A percentile compares a stretch with the other conserved stretches of the same genome.
Conservation (phyloP, 2,329 filamentous ascomycete species). For the Alternaria brassicicola region DNA sequence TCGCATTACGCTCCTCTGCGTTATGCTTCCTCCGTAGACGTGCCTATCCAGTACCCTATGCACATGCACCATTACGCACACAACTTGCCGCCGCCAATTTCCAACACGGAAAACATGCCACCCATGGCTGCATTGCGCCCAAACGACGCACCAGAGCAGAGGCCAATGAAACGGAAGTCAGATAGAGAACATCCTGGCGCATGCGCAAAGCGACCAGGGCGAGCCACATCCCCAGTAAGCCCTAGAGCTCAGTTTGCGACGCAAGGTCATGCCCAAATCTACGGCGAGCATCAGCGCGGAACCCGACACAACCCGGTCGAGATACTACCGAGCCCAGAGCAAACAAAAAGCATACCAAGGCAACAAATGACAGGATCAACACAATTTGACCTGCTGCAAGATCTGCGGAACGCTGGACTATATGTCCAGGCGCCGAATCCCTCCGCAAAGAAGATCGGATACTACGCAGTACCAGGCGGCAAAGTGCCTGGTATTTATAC, state of each 20-base stretch:
- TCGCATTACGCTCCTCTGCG: background rate
- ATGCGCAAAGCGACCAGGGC: background rate
- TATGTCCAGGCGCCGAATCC: conserved; percentile 66
- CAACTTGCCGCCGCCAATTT: background rate
- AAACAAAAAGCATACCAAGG: background rate
- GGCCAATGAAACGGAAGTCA: conserved; percentile 19
- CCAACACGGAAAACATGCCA: conserved; percentile 1
- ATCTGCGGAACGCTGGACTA: conserved; percentile 70
- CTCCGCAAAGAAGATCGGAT: conserved; percentile 53
- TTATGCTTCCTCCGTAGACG: background rate
- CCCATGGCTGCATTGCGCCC: background rate
- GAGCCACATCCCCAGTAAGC: background rate
- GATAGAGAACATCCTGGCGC: background rate
- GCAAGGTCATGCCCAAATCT: background rate
- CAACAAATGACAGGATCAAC: background rate
- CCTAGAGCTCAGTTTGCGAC: background rate
- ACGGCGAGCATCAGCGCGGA: conserved; percentile 1
- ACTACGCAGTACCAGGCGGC: conserved; percentile 65
- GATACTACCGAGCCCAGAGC: conserved; percentile 24
- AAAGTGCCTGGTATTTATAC: conserved; percentile 65
- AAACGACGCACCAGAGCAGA: background rate
- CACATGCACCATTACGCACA: background rate
- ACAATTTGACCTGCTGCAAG: background rate
- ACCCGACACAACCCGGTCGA: conserved; percentile 21
- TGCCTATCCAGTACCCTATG: background rate